Conservation (phyloP, 331 rosid genomes). For the Spiraea crenata region DNA sequence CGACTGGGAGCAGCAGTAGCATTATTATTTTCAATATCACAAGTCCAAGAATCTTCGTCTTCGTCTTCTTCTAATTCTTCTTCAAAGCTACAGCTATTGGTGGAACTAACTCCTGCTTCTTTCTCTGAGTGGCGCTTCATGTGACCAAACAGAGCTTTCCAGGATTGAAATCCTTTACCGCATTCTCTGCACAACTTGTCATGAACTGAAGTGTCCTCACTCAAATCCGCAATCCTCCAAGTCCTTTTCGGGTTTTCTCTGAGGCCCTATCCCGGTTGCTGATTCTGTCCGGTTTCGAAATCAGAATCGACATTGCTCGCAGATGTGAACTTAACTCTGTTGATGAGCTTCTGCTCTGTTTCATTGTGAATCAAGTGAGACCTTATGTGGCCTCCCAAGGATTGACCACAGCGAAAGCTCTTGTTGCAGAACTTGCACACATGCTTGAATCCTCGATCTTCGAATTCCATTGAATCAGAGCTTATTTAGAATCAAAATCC, state of each 20-base stretch:
- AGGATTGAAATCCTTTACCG: constrained; percentile 67
- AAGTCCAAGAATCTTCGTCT: constrained; percentile 68
- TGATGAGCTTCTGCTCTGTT: constrained; percentile 30
- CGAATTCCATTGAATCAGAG: constrained; percentile 46
- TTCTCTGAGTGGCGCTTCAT: constrained; percentile 82
- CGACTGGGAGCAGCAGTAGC: constrained; percentile 35
- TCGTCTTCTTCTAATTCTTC: constrained; percentile 38
- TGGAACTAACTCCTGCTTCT: constrained; percentile 32
- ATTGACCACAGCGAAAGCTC: constrained; percentile 80
- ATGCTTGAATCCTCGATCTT: constrained; percentile 47
- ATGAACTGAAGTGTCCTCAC: constrained; percentile 34
- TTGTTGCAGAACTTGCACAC: constrained; percentile 76
- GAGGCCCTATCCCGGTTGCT: constrained; percentile 52
- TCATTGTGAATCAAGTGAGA: constrained; percentile 56
- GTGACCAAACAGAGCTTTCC: constrained; percentile 87
- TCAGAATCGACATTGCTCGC: constrained; percentile 28
- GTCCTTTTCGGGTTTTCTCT: constrained; percentile 77
- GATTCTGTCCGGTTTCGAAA: constrained; percentile 32
- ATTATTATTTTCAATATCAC: constrained; percentile 38
- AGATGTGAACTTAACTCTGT: constrained; percentile 27
- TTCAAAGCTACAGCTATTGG: neutral
- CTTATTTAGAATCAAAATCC: neutral
- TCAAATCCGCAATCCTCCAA: constrained; percentile 51
- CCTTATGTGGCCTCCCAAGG: constrained; percentile 98
- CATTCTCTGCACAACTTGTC: constrained; percentile 76